Conservation (phyloP, 2,329 filamentous ascomycete species). For the Chaetomium olivaceum region DNA sequence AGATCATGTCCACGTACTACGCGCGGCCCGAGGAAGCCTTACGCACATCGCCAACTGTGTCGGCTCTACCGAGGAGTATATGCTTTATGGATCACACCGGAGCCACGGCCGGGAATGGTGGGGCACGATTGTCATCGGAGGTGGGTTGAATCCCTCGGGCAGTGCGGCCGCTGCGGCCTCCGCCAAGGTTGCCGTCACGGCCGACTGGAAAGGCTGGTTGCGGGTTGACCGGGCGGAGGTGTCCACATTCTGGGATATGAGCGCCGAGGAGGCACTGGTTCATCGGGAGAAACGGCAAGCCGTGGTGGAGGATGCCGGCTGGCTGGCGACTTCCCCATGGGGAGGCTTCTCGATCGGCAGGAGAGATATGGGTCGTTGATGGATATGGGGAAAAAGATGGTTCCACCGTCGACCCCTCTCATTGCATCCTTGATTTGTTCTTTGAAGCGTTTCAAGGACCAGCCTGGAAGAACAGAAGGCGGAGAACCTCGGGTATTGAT, state of each 20-base stretch:
- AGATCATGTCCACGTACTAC: conserved; percentile 48
- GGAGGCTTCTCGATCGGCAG: conserved; percentile 48
- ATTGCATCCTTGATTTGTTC: neutral
- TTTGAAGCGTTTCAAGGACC: neutral
- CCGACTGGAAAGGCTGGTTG: conserved; percentile 55
- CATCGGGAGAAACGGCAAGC: conserved; percentile 44
- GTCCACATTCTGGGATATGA: conserved; percentile 34
- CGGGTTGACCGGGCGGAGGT: conserved; percentile 49
- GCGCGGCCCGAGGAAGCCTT: conserved; percentile 37
- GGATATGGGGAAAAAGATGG: neutral
- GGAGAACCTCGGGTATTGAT: conserved; percentile 4
- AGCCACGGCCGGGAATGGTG: conserved; percentile 55
- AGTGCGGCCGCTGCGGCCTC: conserved; percentile 9
- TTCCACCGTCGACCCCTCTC: conserved; percentile 2
- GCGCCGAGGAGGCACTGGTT: conserved; percentile 48
- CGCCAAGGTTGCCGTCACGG: conserved; percentile 38
- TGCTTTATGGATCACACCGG: conserved; percentile 51
- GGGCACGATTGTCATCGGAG: conserved; percentile 58
- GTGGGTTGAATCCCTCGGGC: conserved; percentile 38
- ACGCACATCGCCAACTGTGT: conserved; percentile 38
- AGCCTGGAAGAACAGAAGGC: neutral
- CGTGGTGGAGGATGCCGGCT: conserved; percentile 47
- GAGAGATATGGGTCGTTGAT: conserved; percentile 13
- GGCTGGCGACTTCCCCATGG: conserved; percentile 52
- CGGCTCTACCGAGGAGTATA: conserved; percentile 46